Conservation (phyloP, 108 stramenopile species). For the Nitzschia inconspicua region DNA sequence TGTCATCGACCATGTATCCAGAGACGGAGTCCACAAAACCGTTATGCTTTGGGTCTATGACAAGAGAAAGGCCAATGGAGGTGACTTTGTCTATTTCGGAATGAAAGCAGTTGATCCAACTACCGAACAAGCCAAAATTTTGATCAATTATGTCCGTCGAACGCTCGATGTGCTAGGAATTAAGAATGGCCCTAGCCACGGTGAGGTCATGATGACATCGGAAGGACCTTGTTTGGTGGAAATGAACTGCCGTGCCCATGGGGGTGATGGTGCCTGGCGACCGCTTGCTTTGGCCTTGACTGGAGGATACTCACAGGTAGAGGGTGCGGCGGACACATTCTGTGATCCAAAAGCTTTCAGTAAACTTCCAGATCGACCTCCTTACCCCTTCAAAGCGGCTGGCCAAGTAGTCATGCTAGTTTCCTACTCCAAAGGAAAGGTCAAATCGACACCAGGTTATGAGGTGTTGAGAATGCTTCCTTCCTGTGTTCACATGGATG, state of each 20-base stretch:
- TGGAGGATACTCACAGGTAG: conserved; percentile 78
- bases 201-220: conserved; percentile 73
- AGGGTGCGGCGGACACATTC: conserved; percentile 72
- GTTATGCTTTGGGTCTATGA: conserved; percentile 93
- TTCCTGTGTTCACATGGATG: conserved; percentile 65
- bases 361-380: conserved; percentile 49
- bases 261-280: conserved; percentile 92
- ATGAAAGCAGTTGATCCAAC: conserved; percentile 60
- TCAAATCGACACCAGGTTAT: conserved; percentile 66
- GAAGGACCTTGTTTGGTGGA: conserved; percentile 92
- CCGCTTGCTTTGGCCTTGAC: conserved; percentile 67
- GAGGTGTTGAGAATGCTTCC: conserved; percentile 68
- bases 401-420: conserved; percentile 65
- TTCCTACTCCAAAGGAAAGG: conserved; percentile 64
- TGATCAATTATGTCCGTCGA: conserved; percentile 69
- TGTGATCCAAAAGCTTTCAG: conserved; percentile 59
- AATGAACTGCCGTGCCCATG: conserved; percentile 93
- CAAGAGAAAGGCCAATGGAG: conserved; percentile 81
- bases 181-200: conserved; percentile 65
- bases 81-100: conserved; percentile 82
- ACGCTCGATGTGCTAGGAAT: conserved; percentile 71
- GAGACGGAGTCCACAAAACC: conserved; percentile 88
- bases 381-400: conserved; percentile 57
- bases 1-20: conserved; percentile 81
- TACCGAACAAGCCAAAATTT: conserved; percentile 58